Conservation (phyloP, 805 yeast genomes). For the Candida incommunis region DNA sequence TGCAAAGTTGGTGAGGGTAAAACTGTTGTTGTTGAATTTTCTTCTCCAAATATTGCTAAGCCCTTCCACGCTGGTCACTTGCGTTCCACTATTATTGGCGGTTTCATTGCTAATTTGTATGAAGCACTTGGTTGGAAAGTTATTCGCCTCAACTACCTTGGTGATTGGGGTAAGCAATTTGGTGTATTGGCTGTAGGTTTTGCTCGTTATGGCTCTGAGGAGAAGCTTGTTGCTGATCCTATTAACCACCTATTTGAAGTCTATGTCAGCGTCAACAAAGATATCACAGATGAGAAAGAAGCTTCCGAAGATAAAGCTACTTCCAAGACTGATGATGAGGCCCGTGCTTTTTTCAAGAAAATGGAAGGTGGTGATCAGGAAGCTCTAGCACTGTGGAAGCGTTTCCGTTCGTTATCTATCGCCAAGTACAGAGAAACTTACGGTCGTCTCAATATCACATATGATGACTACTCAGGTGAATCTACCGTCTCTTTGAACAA, state of each 20-base stretch:
- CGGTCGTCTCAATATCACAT: constrained; percentile 79
- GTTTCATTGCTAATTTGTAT: constrained; percentile 78
- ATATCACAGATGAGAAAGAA: constrained; percentile 50
- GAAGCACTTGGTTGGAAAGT: constrained; percentile 92
- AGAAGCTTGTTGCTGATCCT: constrained; percentile 58
- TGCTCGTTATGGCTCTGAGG: constrained; percentile 71
- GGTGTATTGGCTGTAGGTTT: constrained; percentile 93
- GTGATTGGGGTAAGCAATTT: constrained; percentile 99
- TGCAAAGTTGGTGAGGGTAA: constrained; percentile 61
- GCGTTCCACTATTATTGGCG: constrained; percentile 96
- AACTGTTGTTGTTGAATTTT: constrained; percentile 71
- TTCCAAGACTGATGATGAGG: constrained; percentile 59
- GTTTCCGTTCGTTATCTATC: constrained; percentile 84
- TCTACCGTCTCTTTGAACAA: constrained; percentile 72
- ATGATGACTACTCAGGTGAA: constrained; percentile 88
- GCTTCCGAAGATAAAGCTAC: constrained; percentile 33
- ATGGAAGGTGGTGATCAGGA: constrained; percentile 91
- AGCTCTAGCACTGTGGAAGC: constrained; percentile 67
- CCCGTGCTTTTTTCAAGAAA: constrained; percentile 71
- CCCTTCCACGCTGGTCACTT: constrained; percentile 99
- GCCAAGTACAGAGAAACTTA: constrained; percentile 76
- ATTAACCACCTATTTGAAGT: constrained; percentile 91
- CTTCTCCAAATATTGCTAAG: constrained; percentile 97
- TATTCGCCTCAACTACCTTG: constrained; percentile 80
- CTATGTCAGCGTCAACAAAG: constrained; percentile 75